These are phyloP conservation scores for Salix caprea DNA, from an alignment of 345 rosid genomes.

Conservation along the genomic window DNA sequence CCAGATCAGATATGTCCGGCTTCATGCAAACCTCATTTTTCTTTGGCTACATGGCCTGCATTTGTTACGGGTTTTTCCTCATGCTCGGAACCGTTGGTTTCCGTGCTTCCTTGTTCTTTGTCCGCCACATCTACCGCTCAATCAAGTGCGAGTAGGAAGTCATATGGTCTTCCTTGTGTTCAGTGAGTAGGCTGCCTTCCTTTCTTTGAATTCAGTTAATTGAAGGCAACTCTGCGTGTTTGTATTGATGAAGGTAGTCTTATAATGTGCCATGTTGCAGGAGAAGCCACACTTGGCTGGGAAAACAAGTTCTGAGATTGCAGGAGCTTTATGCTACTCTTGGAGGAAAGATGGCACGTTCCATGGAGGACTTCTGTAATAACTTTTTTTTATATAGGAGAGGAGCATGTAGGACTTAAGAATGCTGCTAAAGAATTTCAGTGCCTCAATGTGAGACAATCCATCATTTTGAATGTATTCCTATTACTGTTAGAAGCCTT, in stretches of 20 bases:
- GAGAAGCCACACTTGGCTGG: neutral
- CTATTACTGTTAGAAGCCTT: neutral
- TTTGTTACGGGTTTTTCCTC: constrained; percentile 47
- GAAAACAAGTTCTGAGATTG: neutral
- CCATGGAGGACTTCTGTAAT: neutral
- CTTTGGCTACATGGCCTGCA: constrained; percentile 55
- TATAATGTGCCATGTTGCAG: neutral
- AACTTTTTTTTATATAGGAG: neutral
- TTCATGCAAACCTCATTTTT: constrained; percentile 51
- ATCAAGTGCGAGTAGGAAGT: constrained; percentile 33
- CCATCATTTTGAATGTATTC: neutral
- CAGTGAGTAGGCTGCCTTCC: neutral
- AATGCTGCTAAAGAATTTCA: neutral
- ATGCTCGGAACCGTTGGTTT: constrained; percentile 47
- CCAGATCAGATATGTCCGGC: constrained; percentile 43
- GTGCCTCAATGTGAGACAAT: neutral
- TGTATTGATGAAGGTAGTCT: neutral
- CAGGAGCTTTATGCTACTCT: neutral
- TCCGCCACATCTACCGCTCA: constrained; percentile 43
- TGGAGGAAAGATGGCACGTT: neutral
- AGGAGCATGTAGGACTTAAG: neutral
- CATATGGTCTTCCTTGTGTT: neutral
- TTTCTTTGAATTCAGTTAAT: neutral
- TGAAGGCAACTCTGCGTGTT: neutral
- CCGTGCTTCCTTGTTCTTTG: constrained; percentile 41